Percentiles rank a stretch among this genome's conserved stretches.
These are phyloP conservation scores for Phaeolepiota aurea DNA, from an alignment of 768 basidiomycete species.

Conservation along the genomic window DNA sequence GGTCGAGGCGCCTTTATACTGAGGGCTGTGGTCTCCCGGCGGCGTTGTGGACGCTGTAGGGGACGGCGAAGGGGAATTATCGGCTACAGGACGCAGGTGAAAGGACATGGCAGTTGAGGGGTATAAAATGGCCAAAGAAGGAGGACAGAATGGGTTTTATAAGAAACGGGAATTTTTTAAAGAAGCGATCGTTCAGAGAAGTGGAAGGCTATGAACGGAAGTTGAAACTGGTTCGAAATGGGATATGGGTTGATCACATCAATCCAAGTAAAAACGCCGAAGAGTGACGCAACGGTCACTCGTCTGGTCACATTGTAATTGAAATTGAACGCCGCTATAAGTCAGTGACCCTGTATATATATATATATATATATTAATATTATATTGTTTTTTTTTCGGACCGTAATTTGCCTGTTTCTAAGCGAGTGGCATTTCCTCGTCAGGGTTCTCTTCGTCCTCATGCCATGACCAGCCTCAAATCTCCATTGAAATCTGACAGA, in stretches of 20 bases:
- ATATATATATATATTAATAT: too few relatives aligned
- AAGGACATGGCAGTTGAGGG: conserved; percentile 23
- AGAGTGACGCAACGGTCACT: neutral
- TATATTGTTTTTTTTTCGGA: too few relatives aligned
- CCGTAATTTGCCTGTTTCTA: too few relatives aligned
- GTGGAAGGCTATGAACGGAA: conserved; percentile 10
- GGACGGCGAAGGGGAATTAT: conserved; percentile 41
- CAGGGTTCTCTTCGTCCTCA: conserved; percentile 6
- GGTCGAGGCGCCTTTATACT: conserved; percentile 16
- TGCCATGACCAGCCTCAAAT: conserved; percentile 8
- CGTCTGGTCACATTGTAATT: too few relatives aligned
- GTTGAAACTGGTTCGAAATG: conserved; percentile 25
- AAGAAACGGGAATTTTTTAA: conserved; percentile 14
- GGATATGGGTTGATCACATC: too few relatives aligned
- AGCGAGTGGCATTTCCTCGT: neutral
- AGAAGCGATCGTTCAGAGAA: conserved; percentile 15
- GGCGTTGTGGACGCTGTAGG: conserved; percentile 42
- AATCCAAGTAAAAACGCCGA: neutral
- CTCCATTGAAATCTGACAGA: conserved; percentile 24
- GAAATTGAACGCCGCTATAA: too few relatives aligned
- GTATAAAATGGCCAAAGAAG: conserved; percentile 2
- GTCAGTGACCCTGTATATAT: too few relatives aligned
- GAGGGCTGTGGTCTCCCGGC: conserved; percentile 32
- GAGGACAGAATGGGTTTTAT: conserved; percentile 11
- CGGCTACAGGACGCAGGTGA: conserved; percentile 50